Evolutionary conservation across 2,329 filamentous ascomycete species (phyloP).

Genomic region (Apiospora kogelbergensis): DNA sequence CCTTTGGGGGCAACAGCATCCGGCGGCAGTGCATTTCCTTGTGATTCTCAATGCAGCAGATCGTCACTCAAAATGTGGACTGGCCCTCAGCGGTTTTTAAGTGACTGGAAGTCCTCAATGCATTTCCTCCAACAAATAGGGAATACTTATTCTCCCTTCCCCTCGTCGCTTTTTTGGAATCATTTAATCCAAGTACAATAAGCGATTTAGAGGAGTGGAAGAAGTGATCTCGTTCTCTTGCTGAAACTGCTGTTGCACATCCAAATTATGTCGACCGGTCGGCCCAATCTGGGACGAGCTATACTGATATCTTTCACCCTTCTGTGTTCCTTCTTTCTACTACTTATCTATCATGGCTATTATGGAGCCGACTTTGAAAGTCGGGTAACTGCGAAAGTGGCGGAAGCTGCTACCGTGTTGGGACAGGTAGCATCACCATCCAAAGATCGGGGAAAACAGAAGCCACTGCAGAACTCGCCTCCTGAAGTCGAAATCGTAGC

Average conservation of each 20-base stretch:
- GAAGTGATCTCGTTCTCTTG: not conserved
- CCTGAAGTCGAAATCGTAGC: constrained; percentile 31
- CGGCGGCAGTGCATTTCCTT: no score
- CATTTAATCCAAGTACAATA: no score
- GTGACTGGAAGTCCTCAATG: no score
- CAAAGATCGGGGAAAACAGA: not conserved
- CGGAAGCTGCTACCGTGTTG: not conserved
- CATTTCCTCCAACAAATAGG: no score
- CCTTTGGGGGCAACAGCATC: no score
- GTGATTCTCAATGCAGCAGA: no score
- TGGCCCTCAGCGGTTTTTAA: no score
- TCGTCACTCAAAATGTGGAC: no score
- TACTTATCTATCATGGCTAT: not conserved
- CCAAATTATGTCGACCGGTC: not conserved
- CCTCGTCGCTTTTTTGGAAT: no score
- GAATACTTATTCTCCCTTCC: no score
- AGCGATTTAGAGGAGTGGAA: not conserved
- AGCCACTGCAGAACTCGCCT: not conserved
- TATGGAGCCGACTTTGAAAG: not conserved
- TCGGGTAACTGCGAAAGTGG: no score
- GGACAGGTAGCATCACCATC: not conserved
- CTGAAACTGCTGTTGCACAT: not conserved
- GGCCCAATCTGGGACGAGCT: not conserved
- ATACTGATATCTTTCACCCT: not conserved
- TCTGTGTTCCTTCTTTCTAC: not conserved